phyloP scores from a whole-genome alignment of 2,329 filamentous ascomycete genomes.

The Colletotrichum caudatum region DNA sequence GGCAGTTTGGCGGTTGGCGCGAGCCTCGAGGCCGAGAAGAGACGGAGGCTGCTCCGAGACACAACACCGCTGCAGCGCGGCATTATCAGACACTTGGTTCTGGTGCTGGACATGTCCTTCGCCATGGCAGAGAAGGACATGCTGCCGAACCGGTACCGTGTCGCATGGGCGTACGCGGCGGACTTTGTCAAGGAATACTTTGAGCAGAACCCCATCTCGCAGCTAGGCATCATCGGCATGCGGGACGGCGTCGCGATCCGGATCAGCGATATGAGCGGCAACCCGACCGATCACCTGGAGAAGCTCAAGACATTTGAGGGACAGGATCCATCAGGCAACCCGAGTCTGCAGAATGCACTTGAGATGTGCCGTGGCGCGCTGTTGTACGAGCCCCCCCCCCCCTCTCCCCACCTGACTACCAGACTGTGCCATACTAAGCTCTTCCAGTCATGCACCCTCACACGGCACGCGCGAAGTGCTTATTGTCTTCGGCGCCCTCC shows the following conservation, averaged over 20 bases:
- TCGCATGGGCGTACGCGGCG: conserved; percentile 84
- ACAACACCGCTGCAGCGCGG: conserved; percentile 95
- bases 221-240: conserved; percentile 93
- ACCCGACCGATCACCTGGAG: conserved; percentile 88
- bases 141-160: conserved; percentile 85
- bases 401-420: background rate
- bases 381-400: conserved; percentile 66
- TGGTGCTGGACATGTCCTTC: conserved; percentile 91
- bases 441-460: conserved; percentile 81
- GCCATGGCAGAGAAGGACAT: conserved; percentile 97
- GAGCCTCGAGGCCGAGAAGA: conserved; percentile 84
- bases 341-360: conserved; percentile 91
- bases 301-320: conserved; percentile 76
- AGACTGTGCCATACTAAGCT: conserved; percentile 30
- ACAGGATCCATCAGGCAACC: conserved; percentile 77
- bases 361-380: conserved; percentile 94
- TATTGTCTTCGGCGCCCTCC: conserved; percentile 89
- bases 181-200: conserved; percentile 96
- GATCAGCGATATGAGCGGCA: conserved; percentile 90
- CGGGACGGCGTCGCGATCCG: conserved; percentile 88
- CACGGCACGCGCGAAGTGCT: conserved; percentile 95
- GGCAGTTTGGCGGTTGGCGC: conserved; percentile 82
- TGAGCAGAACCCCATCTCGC: conserved; percentile 98
- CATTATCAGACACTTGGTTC: conserved; percentile 95
- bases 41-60: conserved; percentile 84